Evolutionary conservation across 331 rosid species (phyloP).

Genomic region (Ulmus americana): DNA sequence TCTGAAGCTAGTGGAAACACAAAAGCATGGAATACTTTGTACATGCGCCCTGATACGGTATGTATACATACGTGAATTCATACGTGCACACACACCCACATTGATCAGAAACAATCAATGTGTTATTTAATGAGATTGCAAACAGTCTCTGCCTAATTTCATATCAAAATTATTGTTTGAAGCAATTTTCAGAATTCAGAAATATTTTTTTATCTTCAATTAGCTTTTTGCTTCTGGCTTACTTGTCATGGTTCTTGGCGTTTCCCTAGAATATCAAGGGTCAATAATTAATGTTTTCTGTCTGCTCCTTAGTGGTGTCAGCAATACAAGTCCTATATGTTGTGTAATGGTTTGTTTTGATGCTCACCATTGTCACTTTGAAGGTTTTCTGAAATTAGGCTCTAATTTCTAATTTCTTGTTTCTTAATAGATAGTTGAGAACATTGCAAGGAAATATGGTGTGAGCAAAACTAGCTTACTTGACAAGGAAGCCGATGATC

Average conservation of each 20-base stretch:
- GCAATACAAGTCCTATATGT: neutral
- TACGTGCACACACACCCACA: no score
- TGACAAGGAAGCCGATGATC: conserved; percentile 76
- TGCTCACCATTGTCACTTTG: no score
- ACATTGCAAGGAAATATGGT: conserved; percentile 70
- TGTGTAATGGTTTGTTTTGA: no score
- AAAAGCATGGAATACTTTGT: conserved; percentile 90
- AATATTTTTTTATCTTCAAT: neutral
- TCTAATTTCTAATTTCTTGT: conserved; percentile 10
- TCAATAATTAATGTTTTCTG: conserved; percentile 3
- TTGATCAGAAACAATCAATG: no score
- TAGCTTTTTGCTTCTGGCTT: neutral
- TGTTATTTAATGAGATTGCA: no score
- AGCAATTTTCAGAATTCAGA: neutral
- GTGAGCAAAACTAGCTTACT: conserved; percentile 76
- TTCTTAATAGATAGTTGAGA: conserved; percentile 61
- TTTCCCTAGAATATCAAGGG: neutral
- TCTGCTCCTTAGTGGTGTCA: conserved; percentile 8
- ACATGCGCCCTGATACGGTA: conserved; percentile 90
- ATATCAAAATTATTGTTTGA: neutral
- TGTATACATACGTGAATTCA: conserved; percentile 24
- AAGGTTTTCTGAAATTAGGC: conserved; percentile 5
- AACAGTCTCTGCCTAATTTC: conserved; percentile 1
- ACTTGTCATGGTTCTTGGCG: neutral
- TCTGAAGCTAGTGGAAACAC: conserved; percentile 87